phyloP scores from a whole-genome alignment of 2,329 filamentous ascomycete species.

The Lachnellula occidentalis region DNA sequence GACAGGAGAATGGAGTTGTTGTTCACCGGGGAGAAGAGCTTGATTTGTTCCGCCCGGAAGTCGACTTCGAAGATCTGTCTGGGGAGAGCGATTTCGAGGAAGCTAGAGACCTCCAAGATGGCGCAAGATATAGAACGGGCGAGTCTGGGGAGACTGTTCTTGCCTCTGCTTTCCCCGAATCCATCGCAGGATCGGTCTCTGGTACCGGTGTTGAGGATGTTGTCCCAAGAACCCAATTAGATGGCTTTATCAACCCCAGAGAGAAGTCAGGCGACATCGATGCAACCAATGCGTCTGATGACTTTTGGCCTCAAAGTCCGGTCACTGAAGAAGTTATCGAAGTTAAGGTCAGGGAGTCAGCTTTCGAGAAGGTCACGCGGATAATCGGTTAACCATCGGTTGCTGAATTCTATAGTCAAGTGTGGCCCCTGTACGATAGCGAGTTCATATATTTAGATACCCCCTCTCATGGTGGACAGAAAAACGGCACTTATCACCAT shows the following conservation, averaged over 20 bases:
- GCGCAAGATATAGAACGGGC: conserved; percentile 9
- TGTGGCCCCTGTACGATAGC: no score
- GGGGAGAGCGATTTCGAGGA: conserved; percentile 15
- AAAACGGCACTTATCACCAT: no score
- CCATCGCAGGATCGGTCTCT: not conserved
- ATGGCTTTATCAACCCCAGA: conserved; percentile 17
- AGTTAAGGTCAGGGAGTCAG: not conserved
- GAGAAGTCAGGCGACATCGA: not conserved
- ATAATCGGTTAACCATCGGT: not conserved
- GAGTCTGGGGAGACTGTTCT: conserved; percentile 12
- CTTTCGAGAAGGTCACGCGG: not conserved
- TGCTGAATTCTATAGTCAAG: no score
- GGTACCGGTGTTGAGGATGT: conserved; percentile 26
- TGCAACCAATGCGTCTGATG: not conserved
- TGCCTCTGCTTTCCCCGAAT: conserved; percentile 10
- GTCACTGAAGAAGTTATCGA: not conserved
- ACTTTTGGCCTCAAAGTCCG: not conserved
- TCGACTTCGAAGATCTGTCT: conserved; percentile 16
- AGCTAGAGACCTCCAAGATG: conserved; percentile 1
- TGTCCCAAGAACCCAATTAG: conserved; percentile 18
- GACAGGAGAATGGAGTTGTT: conserved; percentile 25
- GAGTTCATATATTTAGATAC: no score
- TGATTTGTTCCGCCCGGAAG: conserved; percentile 26
- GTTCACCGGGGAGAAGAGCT: conserved; percentile 31
- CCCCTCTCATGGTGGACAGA: no score